Evolutionary conservation across 176 grass and related monocot genomes (phyloP).

Genomic region (Tillandsia fasciculata): DNA sequence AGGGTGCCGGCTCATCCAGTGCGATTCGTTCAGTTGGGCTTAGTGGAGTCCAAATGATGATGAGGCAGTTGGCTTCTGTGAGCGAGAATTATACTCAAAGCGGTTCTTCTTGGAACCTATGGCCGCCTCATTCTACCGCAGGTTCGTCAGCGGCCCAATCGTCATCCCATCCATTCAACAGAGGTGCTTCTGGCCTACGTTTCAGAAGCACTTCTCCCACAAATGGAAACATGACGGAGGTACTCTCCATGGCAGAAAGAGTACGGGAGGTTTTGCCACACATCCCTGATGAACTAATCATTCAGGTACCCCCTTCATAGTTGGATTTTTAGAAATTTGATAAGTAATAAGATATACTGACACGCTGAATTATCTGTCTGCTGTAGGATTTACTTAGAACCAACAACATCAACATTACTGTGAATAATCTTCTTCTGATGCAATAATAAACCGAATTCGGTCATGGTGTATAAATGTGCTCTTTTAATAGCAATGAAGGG

Average conservation of each 20-base stretch:
- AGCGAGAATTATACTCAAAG: conserved; percentile 51
- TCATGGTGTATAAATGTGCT: conserved; percentile 27
- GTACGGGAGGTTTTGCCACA: conserved; percentile 93
- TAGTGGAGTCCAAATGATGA: conserved; percentile 97
- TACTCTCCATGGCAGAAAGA: conserved; percentile 75
- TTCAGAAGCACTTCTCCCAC: conserved; percentile 8
- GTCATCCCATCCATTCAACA: conserved; percentile 40
- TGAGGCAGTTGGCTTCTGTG: conserved; percentile 87
- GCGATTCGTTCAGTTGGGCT: conserved; percentile 58
- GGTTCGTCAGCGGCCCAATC: conserved; percentile 38
- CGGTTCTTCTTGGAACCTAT: conserved; percentile 56
- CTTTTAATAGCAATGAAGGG: conserved; percentile 27
- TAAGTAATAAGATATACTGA: conserved; percentile 5
- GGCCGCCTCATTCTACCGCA: conserved; percentile 34
- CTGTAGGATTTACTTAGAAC: conserved; percentile 91
- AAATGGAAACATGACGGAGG: conserved; percentile 51
- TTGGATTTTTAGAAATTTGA: conserved; percentile 9
- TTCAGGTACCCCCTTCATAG: conserved; percentile 44
- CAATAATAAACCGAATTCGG: conserved; percentile 38
- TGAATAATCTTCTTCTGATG: conserved; percentile 99
- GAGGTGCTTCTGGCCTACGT: conserved; percentile 31
- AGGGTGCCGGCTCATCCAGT: conserved; percentile 67
- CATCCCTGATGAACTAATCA: conserved; percentile 82
- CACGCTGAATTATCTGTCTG: conserved; percentile 9
- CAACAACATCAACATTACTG: conserved; percentile 92